Percentiles rank a stretch among this genome's conserved stretches.
Conservation (phyloP, 495 filamentous ascomycete genomes). For the Penicillium macrosclerotiorum region DNA sequence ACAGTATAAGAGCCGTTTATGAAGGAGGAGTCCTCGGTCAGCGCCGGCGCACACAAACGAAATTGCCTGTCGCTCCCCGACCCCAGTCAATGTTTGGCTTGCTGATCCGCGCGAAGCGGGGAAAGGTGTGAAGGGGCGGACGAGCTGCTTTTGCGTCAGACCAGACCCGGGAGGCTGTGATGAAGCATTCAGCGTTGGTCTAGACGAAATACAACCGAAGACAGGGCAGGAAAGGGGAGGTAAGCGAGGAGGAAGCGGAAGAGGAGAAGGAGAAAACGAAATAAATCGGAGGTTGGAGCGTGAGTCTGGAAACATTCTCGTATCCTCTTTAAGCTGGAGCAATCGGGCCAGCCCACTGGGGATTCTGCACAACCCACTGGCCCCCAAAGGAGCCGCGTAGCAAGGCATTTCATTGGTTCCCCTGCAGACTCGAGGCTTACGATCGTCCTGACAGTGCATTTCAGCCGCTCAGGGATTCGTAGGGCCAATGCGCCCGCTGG, state of each 20-base stretch:
- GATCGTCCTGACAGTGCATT: not conserved
- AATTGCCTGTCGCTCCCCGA: not conserved
- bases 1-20: not conserved
- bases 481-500: not conserved
- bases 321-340: too few species aligned
- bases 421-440: not conserved
- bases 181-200: not conserved
- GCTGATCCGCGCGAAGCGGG: conserved; percentile 8
- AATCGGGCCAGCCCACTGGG: not conserved
- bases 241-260: not conserved
- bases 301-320: too few species aligned
- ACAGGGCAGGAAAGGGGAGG: not conserved
- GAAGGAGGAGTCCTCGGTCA: not conserved
- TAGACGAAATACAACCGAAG: not conserved
- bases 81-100: not conserved
- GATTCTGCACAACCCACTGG: not conserved
- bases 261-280: not conserved
- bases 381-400: not conserved
- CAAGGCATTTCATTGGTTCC: conserved; percentile 1
- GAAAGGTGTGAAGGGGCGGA: not conserved
- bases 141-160: not conserved
- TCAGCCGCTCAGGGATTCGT: not conserved
- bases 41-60: not conserved
- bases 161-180: not conserved
- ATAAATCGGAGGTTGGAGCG: too few species aligned